A percentile compares a stretch with the other conserved stretches of the same genome.
Evolutionary conservation across 2,329 filamentous ascomycete genomes (phyloP).

Genomic region (Cordyceps sp.): DNA sequence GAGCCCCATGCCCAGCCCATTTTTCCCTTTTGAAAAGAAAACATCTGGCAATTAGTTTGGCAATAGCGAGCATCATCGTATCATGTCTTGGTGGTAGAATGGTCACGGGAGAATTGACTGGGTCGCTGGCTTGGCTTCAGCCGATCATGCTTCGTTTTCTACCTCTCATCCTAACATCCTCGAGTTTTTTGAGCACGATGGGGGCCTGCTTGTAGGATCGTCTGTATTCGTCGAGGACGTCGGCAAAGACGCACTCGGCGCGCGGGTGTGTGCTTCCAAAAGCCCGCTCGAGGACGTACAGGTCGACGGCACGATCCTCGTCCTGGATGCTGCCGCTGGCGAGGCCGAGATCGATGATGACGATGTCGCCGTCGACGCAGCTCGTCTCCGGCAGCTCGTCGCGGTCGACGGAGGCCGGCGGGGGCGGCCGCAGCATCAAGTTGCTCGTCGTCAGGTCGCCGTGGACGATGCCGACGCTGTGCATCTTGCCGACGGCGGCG

Average conservation of each 20-base stretch:
- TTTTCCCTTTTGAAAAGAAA: neutral
- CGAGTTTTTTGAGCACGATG: constrained; percentile 62
- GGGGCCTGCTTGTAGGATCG: constrained; percentile 59
- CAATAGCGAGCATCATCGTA: neutral
- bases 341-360: constrained; percentile 89
- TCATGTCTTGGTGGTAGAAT: neutral
- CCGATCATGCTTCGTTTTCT: constrained; percentile 96
- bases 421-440: constrained; percentile 51
- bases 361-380: constrained; percentile 52
- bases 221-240: constrained; percentile 59
- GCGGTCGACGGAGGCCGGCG: too few relatives aligned
- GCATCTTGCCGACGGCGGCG: constrained; percentile 54
- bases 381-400: too few relatives aligned
- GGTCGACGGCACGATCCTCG: constrained; percentile 86
- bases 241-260: constrained; percentile 59
- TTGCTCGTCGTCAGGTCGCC: constrained; percentile 97
- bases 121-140: constrained; percentile 18
- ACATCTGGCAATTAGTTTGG: neutral
- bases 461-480: constrained; percentile 75
- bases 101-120: neutral
- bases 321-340: constrained; percentile 67
- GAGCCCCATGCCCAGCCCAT: too few relatives aligned
- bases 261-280: constrained; percentile 90
- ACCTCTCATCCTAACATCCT: constrained; percentile 85
- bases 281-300: constrained; percentile 89